Evolutionary conservation across 192 early-diverging fungal species (phyloP).

Genomic region (Coemansia sp.): DNA sequence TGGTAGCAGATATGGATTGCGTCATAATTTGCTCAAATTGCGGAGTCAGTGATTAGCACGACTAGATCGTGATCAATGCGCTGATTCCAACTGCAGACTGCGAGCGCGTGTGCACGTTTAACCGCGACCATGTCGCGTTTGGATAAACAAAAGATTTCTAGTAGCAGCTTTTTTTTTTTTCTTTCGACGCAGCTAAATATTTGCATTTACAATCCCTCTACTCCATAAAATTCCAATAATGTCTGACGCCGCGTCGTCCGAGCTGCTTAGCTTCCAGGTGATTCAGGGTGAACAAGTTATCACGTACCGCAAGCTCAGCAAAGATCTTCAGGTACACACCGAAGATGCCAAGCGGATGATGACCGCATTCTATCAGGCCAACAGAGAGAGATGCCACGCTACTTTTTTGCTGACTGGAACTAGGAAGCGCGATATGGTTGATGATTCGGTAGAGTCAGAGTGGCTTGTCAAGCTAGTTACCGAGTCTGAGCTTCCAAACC

Average conservation of each 20-base stretch:
- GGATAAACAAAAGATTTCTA: no score
- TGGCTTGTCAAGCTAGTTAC: conserved; percentile 27
- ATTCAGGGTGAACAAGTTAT: conserved; percentile 38
- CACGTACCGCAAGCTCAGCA: conserved; percentile 47
- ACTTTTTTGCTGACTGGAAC: conserved; percentile 33
- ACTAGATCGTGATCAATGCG: background rate
- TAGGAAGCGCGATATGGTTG: background rate
- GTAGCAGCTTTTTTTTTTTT: no score
- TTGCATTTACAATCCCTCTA: background rate
- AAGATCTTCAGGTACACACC: conserved; percentile 44
- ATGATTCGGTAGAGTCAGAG: conserved; percentile 8
- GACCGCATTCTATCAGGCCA: conserved; percentile 27
- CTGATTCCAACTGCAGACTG: no score
- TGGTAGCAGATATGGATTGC: no score
- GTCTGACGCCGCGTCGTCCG: conserved; percentile 7
- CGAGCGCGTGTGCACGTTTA: no score
- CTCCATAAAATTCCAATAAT: background rate
- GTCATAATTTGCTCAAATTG: background rate
- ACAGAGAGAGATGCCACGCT: conserved; percentile 31
- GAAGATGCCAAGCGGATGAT: conserved; percentile 41
- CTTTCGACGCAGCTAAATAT: background rate
- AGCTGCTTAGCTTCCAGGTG: conserved; percentile 33
- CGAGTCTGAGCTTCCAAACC: conserved; percentile 16
- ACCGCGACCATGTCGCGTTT: no score
- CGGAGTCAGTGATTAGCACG: background rate